These are phyloP conservation scores for Corylus heterophylla DNA, from an alignment of 306 rosid species.

Conservation along the genomic window DNA sequence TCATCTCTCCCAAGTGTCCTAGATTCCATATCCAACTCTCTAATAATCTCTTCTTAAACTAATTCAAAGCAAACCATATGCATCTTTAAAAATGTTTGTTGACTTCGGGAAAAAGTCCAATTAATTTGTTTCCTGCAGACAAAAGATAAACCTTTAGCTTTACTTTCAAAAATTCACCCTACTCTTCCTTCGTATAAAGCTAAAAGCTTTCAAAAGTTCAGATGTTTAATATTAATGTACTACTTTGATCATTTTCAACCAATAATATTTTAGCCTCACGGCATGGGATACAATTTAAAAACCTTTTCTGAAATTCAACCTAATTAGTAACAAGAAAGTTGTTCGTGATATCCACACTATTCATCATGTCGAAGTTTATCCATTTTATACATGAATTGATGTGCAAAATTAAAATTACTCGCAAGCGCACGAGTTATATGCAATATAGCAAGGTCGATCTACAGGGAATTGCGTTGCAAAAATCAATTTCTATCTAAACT, in stretches of 20 bases:
- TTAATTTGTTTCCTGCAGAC: background rate
- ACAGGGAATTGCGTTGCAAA: too few relatives aligned
- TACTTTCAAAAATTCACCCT: slow-evolving; percentile 10
- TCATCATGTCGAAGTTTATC: too few relatives aligned
- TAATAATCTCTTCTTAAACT: slow-evolving; percentile 24
- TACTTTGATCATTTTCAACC: background rate
- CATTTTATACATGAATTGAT: too few relatives aligned
- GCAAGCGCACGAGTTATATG: too few relatives aligned
- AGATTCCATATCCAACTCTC: slow-evolving; percentile 43
- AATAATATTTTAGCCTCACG: background rate
- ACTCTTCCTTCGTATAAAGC: background rate
- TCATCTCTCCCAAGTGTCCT: slow-evolving; percentile 45
- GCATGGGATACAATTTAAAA: too few relatives aligned
- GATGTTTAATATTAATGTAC: background rate
- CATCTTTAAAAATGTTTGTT: slow-evolving; percentile 21
- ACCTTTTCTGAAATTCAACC: background rate
- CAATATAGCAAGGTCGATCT: too few relatives aligned
- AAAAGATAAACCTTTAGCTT: slow-evolving; percentile 2
- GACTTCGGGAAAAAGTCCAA: slow-evolving; percentile 31
- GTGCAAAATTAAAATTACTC: too few relatives aligned
- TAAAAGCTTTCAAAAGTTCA: background rate
- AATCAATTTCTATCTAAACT: too few relatives aligned
- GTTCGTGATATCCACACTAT: too few relatives aligned
- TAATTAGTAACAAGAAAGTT: background rate
- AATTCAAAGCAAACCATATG: slow-evolving; percentile 22